Evolutionary conservation across 495 filamentous ascomycete genomes (phyloP), one percentile per base, ranked within the genome.

Genomic region (Penicillium verhagenii): DNA sequence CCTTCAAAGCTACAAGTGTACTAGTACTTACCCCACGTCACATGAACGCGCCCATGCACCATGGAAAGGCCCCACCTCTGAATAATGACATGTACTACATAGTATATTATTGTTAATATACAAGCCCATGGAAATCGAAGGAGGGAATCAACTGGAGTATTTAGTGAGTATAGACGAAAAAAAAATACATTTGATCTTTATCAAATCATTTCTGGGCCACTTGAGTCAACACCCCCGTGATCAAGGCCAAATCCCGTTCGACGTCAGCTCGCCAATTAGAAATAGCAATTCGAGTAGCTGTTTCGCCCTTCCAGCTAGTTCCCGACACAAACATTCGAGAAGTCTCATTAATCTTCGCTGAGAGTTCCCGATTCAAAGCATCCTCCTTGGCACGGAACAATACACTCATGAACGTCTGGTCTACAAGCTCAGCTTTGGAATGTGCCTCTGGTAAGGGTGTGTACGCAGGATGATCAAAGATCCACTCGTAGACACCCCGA

Each of bases 291-390:
- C 93, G 78, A 58, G 82, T 85, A 16, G 91, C 92, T 44, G 86
- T 81, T 49, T 72, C 61, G 0, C 86, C 86, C 33, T 84, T 70
- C 91, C 91, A 97, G 46, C 72, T 76, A 2, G 89, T 96, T 9
- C 90, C 89, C 37, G 87, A 90, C 4, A 96, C 89, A 67, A 90
- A 96, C 63, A 96, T 88, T 60, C 81, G 82, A 26, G 84, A 78
- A 6, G 82, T 86, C 6, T 72, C 78, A 61, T 96, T 96, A 58
- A 96, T 94, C 45, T 74, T 81, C 25, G 77, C 68, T 3, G 85
- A 83, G 8, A 97, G 69, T 35, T 73, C 67, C 0, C 72, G 53
- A 61, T 96, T 96, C 46, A 96, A 58, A 0, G 44, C 62, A 14
- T 83, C 77, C 43, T 92, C 79, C 48, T 79, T 88, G 2, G 92